Evolutionary conservation across 176 grass and related monocot genomes (phyloP).

Genomic region (Eremochloa ophiuroides): DNA sequence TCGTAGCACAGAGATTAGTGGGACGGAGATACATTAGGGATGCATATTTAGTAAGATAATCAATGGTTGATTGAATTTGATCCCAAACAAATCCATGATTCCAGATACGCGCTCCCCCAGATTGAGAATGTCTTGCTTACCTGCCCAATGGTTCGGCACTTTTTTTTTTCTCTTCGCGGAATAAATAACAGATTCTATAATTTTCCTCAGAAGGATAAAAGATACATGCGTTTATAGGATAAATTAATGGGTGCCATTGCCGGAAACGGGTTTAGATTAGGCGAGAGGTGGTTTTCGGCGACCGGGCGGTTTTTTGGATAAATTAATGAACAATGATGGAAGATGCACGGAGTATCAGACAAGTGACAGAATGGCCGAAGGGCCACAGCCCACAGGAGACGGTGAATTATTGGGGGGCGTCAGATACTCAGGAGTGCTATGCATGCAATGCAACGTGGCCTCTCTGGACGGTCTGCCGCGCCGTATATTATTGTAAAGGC

Average conservation of each 20-base stretch:
- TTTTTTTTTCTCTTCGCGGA: background rate
- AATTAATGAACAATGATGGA: background rate
- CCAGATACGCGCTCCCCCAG: background rate
- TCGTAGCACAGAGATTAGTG: background rate
- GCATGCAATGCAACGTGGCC: constrained; percentile 8
- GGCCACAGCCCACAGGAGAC: background rate
- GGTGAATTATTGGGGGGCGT: background rate
- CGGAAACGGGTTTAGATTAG: background rate
- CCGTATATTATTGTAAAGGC: background rate
- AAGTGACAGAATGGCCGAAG: background rate
- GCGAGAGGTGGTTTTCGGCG: background rate
- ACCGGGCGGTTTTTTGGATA: background rate
- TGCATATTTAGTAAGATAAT: background rate
- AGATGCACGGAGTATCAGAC: background rate
- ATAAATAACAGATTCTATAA: background rate
- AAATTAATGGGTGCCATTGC: background rate
- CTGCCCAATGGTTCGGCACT: background rate
- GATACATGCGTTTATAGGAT: background rate
- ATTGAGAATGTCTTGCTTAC: background rate
- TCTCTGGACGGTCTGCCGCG: background rate
- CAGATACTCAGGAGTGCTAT: too few species aligned
- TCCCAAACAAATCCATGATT: background rate
- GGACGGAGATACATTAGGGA: background rate
- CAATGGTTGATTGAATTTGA: background rate
- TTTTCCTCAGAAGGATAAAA: background rate